Evolutionary conservation across 768 basidiomycete genomes (phyloP).

Genomic region (Crepidotus variabilis): DNA sequence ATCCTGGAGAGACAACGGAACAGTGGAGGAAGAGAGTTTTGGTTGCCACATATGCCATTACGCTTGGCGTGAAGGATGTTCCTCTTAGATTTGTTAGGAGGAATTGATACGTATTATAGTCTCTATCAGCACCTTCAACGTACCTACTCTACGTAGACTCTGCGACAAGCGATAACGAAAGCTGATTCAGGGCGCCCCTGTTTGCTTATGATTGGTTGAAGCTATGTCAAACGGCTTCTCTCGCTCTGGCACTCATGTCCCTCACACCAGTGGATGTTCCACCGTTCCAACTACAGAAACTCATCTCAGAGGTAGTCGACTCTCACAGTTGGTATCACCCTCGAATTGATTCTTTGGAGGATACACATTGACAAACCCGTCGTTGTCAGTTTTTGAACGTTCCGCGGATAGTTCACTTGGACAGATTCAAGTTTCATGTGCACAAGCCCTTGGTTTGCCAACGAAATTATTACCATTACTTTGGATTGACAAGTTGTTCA

Average conservation of each 20-base stretch:
- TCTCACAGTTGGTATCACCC: slow-evolving; percentile 23
- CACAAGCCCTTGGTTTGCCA: slow-evolving; percentile 51
- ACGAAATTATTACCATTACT: background rate
- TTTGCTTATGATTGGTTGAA: too few relatives aligned
- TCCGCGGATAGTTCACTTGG: slow-evolving; percentile 3
- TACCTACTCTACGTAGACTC: too few relatives aligned
- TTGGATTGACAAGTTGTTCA: slow-evolving; percentile 20
- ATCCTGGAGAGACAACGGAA: slow-evolving; percentile 29
- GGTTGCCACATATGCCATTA: too few relatives aligned
- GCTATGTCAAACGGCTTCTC: too few relatives aligned
- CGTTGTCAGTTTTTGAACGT: background rate
- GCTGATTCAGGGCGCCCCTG: too few relatives aligned
- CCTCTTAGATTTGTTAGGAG: slow-evolving; percentile 25
- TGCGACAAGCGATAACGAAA: too few relatives aligned
- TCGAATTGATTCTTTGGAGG: slow-evolving; percentile 8
- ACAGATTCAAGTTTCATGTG: slow-evolving; percentile 37
- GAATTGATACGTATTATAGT: too few relatives aligned
- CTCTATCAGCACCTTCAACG: too few relatives aligned
- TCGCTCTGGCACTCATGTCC: too few relatives aligned
- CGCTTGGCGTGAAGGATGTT: too few relatives aligned
- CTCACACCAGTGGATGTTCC: slow-evolving; percentile 22
- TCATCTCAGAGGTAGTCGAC: slow-evolving; percentile 43
- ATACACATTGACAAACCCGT: background rate
- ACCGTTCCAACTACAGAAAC: slow-evolving; percentile 21
- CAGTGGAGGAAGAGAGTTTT: too few relatives aligned